Conservation (phyloP, 306 rosid genomes). For the Elaeagnus macrophylla region DNA sequence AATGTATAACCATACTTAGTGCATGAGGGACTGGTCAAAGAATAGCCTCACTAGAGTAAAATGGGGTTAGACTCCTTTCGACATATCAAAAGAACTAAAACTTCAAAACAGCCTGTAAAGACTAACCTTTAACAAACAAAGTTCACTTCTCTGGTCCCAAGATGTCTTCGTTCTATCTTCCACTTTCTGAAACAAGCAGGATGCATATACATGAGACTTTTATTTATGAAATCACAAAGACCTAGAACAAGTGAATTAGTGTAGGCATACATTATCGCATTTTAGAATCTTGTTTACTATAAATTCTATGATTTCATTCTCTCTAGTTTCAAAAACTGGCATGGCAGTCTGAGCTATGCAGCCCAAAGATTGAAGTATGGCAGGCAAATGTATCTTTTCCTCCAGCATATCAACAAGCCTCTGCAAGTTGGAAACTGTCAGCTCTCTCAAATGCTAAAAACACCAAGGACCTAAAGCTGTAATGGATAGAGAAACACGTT, state of each 20-base stretch:
- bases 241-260: conserved; percentile 8
- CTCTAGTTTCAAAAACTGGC: conserved; percentile 96
- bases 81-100: conserved; percentile 6
- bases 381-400: conserved; percentile 75
- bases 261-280: conserved; percentile 50
- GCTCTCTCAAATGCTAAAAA: conserved; percentile 8
- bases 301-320: conserved; percentile 68
- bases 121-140: conserved; percentile 82
- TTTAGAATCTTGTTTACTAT: conserved; percentile 61
- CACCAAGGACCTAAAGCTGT: conserved; percentile 49
- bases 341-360: conserved; percentile 94
- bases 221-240: conserved; percentile 20
- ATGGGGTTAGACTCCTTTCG: neutral
- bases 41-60: neutral
- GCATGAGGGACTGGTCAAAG: neutral
- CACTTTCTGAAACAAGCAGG: conserved; percentile 52
- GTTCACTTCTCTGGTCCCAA: conserved; percentile 84
- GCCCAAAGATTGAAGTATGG: conserved; percentile 91
- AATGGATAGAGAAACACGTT: conserved; percentile 71
- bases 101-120: conserved; percentile 11
- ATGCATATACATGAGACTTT: conserved; percentile 21
- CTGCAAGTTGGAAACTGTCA: conserved; percentile 45
- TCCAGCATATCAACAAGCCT: conserved; percentile 88
- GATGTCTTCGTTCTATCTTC: conserved; percentile 39
- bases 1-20: neutral